Conservation (phyloP, 2,329 filamentous ascomycete species). For the Nemania serpens region DNA sequence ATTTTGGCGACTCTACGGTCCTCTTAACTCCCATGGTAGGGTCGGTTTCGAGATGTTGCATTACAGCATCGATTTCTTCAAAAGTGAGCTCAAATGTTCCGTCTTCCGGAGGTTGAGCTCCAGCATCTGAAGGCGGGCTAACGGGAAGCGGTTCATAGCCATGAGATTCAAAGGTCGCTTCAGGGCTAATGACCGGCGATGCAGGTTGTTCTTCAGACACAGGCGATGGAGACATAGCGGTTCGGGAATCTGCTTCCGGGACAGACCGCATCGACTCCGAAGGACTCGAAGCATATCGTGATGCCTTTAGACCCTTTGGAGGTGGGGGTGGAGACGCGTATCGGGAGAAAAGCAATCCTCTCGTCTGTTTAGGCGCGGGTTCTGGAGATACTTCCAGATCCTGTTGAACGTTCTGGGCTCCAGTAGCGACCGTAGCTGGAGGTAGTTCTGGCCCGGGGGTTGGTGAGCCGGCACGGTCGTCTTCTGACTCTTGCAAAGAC, state of each 20-base stretch:
- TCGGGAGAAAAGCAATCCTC: conserved; percentile 40
- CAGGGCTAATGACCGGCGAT: conserved; percentile 2
- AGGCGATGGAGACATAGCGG: conserved; percentile 49
- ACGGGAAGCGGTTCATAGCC: conserved; percentile 43
- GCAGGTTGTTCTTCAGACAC: conserved; percentile 33
- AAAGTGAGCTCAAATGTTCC: conserved; percentile 58
- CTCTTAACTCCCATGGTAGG: conserved; percentile 77
- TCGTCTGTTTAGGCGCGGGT: conserved; percentile 23
- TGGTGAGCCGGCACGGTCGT: conserved; percentile 42
- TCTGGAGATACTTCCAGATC: conserved; percentile 31
- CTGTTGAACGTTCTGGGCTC: conserved; percentile 24
- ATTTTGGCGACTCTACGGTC: conserved; percentile 52
- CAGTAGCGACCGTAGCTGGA: conserved; percentile 18
- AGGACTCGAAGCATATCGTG: conserved; percentile 51
- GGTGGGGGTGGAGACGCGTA: conserved; percentile 43
- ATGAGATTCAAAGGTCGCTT: conserved; percentile 36
- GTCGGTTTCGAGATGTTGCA: conserved; percentile 78
- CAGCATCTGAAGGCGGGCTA: conserved; percentile 38
- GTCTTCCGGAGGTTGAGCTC: conserved; percentile 31
- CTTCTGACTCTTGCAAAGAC: conserved; percentile 34
- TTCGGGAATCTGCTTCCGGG: conserved; percentile 51
- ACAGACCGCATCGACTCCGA: conserved; percentile 49
- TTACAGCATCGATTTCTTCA: conserved; percentile 89
- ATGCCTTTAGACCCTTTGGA: conserved; percentile 51
- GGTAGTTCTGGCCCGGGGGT: conserved; percentile 41